Base-by-base conservation (phyloP, 2,329 filamentous ascomycete genomes). In the Penicillium sp. region DNA sequence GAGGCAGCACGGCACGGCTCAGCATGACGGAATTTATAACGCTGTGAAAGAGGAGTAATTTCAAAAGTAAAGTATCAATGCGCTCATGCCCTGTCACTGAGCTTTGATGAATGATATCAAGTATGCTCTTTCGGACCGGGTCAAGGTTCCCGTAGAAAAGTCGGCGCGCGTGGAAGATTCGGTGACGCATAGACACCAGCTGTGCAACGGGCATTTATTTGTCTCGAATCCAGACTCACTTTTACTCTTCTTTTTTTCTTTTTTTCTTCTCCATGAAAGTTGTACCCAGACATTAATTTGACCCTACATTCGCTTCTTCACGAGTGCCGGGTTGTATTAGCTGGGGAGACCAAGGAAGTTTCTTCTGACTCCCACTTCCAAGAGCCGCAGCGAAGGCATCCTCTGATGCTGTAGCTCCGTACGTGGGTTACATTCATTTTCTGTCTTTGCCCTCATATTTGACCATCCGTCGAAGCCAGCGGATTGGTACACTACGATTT, bases 271-370 rank as follows among this genome's bases (percentile, higher is more conserved):
- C 66, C 63, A 58, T 66, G 71, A 80, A 82, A 81, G 76, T 81
- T 81, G 71, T 65, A 76, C 76, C 73, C 70, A 72, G 70, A 68
- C 66, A 68, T 66, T 67, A 75, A 81, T 81, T 82, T 82, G 80
- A 79, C 79, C 73, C 71, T 67, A 65, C 74, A 74, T 66, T 67
- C 74, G 53, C 53, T 51, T 56, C 53, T 61, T 26, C 62, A 73
- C 78, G 76, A 73, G 73, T 75, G 73, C 67, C 66, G 76, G 73
- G 81, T 81, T 84, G 81, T 72, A 75, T 69, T 73, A 73, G 67
- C 69, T 73, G 73, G 74, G 73, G 62, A 76, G 73, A 76, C 64
- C 49, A 65, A 72, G 51, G 66, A 65, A 62, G 61, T 50, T 53
- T 48, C 18, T 63, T 66, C 63, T 58, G 51, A 43, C 26, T 70